These are phyloP conservation scores for Pseudocercospora pini-densiflorae DNA, from an alignment of 2,329 filamentous ascomycete genomes.

Conservation along the genomic window DNA sequence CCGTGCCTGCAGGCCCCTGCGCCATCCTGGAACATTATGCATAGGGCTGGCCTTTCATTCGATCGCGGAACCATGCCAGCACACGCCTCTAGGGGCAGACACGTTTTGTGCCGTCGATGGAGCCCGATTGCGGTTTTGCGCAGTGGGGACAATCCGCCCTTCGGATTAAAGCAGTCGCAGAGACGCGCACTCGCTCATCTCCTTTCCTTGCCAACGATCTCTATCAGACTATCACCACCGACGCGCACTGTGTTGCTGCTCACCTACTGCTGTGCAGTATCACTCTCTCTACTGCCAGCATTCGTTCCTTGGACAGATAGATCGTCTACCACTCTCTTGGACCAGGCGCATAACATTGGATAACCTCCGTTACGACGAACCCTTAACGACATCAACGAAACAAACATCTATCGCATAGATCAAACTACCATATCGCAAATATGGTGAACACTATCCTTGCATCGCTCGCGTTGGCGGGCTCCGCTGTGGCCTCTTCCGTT, in stretches of 20 bases:
- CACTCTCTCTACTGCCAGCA: conserved; percentile 37
- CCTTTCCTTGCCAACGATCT: conserved; percentile 31
- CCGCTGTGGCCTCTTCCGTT: conserved; percentile 28
- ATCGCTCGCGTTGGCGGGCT: conserved; percentile 33
- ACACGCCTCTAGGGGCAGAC: conserved; percentile 24
- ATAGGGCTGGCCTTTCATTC: conserved; percentile 19
- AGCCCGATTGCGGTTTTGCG: conserved; percentile 16
- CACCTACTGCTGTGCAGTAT: conserved; percentile 41
- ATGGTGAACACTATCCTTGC: conserved; percentile 32
- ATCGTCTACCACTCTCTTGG: conserved; percentile 33
- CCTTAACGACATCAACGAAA: conserved; percentile 9
- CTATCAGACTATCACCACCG: conserved; percentile 27
- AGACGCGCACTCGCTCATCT: conserved; percentile 33
- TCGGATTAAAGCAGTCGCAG: conserved; percentile 43
- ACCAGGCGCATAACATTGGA: conserved; percentile 14
- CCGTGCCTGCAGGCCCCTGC: conserved; percentile 15
- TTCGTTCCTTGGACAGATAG: conserved; percentile 33
- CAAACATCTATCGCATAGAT: conserved; percentile 10
- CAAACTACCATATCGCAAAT: conserved; percentile 13
- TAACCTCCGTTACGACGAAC: conserved; percentile 8
- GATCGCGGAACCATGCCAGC: conserved; percentile 22
- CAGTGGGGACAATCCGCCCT: conserved; percentile 16
- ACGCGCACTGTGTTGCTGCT: conserved; percentile 38
- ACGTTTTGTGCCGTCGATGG: conserved; percentile 24
- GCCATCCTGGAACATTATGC: conserved; percentile 16